phyloP scores from a whole-genome alignment of 768 basidiomycete genomes.

The Psilocybe cubensis region DNA sequence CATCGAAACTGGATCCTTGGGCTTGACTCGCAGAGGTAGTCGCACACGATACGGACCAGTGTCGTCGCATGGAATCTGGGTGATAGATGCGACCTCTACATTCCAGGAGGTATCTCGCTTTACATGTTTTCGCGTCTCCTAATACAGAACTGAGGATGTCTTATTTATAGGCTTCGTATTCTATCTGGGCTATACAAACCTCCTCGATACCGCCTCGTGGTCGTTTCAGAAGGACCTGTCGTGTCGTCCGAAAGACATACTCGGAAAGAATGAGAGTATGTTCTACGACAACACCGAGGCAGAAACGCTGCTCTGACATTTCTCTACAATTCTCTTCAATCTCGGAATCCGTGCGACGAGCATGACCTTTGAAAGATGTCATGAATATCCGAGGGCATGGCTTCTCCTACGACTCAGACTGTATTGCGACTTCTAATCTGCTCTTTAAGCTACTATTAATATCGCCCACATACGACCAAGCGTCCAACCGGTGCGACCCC shows the following conservation, averaged over 20 bases:
- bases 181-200: slow-evolving; percentile 43
- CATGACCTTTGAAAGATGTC: slow-evolving; percentile 24
- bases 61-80: slow-evolving; percentile 6
- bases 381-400: slow-evolving; percentile 22
- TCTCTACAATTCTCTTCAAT: slow-evolving; percentile 19
- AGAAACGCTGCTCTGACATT: slow-evolving; percentile 26
- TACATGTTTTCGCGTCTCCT: not conserved
- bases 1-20: too few relatives aligned
- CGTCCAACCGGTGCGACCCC: not conserved
- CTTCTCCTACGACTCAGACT: slow-evolving; percentile 26
- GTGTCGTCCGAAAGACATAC: slow-evolving; percentile 24
- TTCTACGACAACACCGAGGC: slow-evolving; percentile 19
- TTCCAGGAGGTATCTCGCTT: slow-evolving; percentile 6
- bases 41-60: slow-evolving; percentile 7
- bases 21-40: too few relatives aligned
- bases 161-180: slow-evolving; percentile 38
- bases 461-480: not conserved
- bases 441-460: not conserved
- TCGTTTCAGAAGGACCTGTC: slow-evolving; percentile 32
- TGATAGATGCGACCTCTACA: slow-evolving; percentile 9
- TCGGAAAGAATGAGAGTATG: slow-evolving; percentile 23
- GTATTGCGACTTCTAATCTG: not conserved
- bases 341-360: slow-evolving; percentile 23
- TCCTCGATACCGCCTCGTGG: slow-evolving; percentile 42
- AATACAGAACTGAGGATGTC: not conserved